Evolutionary conservation across 495 filamentous ascomycete genomes (phyloP), one percentile per base, ranked within the genome.

Genomic region (Penicillium coffeae): DNA sequence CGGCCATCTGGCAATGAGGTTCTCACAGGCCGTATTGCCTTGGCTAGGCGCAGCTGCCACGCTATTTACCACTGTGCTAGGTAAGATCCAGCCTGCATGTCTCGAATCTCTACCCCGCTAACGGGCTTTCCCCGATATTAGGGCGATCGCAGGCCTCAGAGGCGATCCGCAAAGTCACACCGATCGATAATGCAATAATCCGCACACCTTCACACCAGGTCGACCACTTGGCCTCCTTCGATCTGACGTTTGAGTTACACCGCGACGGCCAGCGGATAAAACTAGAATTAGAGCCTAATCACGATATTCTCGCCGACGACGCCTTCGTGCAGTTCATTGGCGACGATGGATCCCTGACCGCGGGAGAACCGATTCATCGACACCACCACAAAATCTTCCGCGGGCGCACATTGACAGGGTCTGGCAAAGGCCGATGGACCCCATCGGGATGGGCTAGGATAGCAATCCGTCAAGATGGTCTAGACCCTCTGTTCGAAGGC

Each of bases 391-490:
- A 83, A 53, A 83, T 97, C 1, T 98, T 85, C 73, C 89, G 83
- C 61, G 93, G 93, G 20, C 74, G 82, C 19, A 76, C 88, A 8
- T 89, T 88, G 76, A 60, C 90, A 40, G 80, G 82, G 50, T 74
- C 78, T 15, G 72, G 79, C 48, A 69, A 61, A 63, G 81, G 68
- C 45, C 73, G 81, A 52, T 96, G 90, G 92, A 80, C 79, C 35
- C 82, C 86, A 55, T 84, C 82, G 15, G 93, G 93, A 38, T 96
- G 88, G 89, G 86, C 90, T 20, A 80, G 93, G 54, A 82, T 96
- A 39, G 78, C 84, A 42, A 68, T 98, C 25, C 74, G 76, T 54
- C 75, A 73, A 53, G 93, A 98, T 71, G 93, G 93, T 2, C 53
- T 70, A 14, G 59, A 79, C 30, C 94, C 93, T 20, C 65, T 96